Evolutionary conservation across 805 yeast species (phyloP).

Genomic region (Jamesozyma spencerorum): DNA sequence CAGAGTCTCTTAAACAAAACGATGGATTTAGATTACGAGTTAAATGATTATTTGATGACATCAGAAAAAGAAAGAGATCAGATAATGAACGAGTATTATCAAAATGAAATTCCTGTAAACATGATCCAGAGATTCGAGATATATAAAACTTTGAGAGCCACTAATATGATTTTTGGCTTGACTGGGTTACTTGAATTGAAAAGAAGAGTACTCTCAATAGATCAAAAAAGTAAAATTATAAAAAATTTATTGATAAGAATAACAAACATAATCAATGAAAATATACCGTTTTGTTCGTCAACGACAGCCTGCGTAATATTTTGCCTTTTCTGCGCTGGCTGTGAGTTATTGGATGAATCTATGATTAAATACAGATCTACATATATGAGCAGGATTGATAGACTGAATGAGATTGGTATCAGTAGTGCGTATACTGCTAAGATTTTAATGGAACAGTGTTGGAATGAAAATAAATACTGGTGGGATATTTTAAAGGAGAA

Average conservation of each 20-base stretch:
- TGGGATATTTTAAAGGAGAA: slow-evolving; percentile 16
- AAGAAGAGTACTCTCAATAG: slow-evolving; percentile 45
- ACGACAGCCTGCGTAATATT: slow-evolving; percentile 12
- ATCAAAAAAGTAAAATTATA: slow-evolving; percentile 39
- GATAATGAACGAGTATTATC: neutral
- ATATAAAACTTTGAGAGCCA: slow-evolving; percentile 32
- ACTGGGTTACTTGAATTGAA: slow-evolving; percentile 50
- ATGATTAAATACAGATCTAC: slow-evolving; percentile 7
- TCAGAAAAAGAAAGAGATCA: slow-evolving; percentile 23
- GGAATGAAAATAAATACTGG: slow-evolving; percentile 16
- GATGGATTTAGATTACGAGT: slow-evolving; percentile 32
- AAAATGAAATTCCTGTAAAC: slow-evolving; percentile 8
- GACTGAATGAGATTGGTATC: slow-evolving; percentile 12
- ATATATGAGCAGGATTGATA: slow-evolving; percentile 8
- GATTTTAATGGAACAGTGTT: slow-evolving; percentile 17
- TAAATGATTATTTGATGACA: slow-evolving; percentile 19
- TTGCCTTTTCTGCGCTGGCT: slow-evolving; percentile 19
- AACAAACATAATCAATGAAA: slow-evolving; percentile 8
- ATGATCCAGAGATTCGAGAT: slow-evolving; percentile 9
- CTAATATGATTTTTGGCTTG: slow-evolving; percentile 44
- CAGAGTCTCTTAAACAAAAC: slow-evolving; percentile 17
- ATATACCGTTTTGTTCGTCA: slow-evolving; percentile 7
- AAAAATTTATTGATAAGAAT: slow-evolving; percentile 29
- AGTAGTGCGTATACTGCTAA: slow-evolving; percentile 16
- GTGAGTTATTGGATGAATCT: slow-evolving; percentile 13